Base-by-base conservation (phyloP, 208 protist species). In the Herpetomonas samuelpessoai region DNA sequence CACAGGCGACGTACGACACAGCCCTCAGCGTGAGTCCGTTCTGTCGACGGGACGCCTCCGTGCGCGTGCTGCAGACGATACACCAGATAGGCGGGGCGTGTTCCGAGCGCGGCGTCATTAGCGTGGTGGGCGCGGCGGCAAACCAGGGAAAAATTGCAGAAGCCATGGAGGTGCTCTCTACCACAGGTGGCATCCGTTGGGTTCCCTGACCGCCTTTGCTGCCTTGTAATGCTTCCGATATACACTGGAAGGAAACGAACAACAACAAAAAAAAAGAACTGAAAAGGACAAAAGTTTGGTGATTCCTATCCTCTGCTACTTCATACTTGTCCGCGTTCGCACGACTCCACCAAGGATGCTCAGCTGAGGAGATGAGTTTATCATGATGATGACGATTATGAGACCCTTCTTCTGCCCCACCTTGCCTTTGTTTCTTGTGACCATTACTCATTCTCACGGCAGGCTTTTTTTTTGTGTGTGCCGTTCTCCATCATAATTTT, bases 1-100 rank as follows among this genome's bases (percentile, higher is more conserved):
- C 63, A 0, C 22, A 71, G 2, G 18, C 39, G 0, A 73, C 71
- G 26, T 93, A 90, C 69, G 78, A 93, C 50, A 68, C 65, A 28
- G 78, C 68, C 1, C 68, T 90, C 16, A 46, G 62, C 7, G 68
- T 67, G 9, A 79, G 78, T 48, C 60, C 57, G 3, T 64, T 80
- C 62, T 78, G 71, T 45, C 55, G 30, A 1, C 90, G 83, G 65
- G 68, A 76, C 19, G 52, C 67, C 10, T 67, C 82, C n/a, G 67
- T 79, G 29, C 76, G 78, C 18, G 76, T 78, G 0, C 3, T 93
- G 27, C 65, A 57, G 6, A 74, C 75, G 19, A 93, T 93, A 77
- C 62, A 75, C 30, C 51, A 77, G 24, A 75, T 70, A 9, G 80
- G 77, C 9, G 81, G 70, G 0, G 45, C 64, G 10, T 85, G 74